Conservation (phyloP, 2,329 filamentous ascomycete species). For the Pseudonectria foliicola region DNA sequence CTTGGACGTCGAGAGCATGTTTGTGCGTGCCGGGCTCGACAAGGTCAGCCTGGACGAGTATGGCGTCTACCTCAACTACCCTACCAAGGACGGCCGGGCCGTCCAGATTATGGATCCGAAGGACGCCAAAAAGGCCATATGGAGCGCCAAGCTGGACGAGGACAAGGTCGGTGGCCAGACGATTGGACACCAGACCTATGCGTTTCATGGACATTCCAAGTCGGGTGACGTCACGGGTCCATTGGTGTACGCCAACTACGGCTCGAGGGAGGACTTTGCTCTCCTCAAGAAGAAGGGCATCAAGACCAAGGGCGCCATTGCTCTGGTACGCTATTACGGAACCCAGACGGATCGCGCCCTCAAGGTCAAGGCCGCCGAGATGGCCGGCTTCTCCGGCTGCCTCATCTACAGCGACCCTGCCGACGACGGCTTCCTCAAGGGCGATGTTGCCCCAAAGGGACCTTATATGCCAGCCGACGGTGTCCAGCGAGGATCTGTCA, state of each 20-base stretch:
- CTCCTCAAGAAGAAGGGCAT: conserved; percentile 63
- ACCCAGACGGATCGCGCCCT: conserved; percentile 64
- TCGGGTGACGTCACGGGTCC: conserved; percentile 80
- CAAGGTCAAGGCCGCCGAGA: conserved; percentile 85
- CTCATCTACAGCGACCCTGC: conserved; percentile 88
- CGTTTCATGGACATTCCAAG: conserved; percentile 86
- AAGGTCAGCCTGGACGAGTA: conserved; percentile 71
- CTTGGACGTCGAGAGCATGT: conserved; percentile 74
- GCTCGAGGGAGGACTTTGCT: conserved; percentile 76
- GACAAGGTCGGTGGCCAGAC: conserved; percentile 56
- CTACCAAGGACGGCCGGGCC: conserved; percentile 65
- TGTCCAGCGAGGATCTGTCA: conserved; percentile 76
- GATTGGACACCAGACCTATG: conserved; percentile 60
- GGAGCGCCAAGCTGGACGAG: conserved; percentile 82
- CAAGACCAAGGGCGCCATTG: conserved; percentile 71
- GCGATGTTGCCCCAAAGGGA: conserved; percentile 67
- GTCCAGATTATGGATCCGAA: conserved; percentile 72
- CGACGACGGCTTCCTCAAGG: conserved; percentile 73
- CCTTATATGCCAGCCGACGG: conserved; percentile 74
- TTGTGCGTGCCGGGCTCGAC: conserved; percentile 66
- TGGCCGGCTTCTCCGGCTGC: conserved; percentile 78
- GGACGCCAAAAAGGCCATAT: conserved; percentile 48
- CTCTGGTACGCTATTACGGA: conserved; percentile 74
- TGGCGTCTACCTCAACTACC: conserved; percentile 89
- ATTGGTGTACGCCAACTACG: conserved; percentile 88